phyloP scores from a whole-genome alignment of 352 stramenopile species.

The Phytophthora boehmeriae region DNA sequence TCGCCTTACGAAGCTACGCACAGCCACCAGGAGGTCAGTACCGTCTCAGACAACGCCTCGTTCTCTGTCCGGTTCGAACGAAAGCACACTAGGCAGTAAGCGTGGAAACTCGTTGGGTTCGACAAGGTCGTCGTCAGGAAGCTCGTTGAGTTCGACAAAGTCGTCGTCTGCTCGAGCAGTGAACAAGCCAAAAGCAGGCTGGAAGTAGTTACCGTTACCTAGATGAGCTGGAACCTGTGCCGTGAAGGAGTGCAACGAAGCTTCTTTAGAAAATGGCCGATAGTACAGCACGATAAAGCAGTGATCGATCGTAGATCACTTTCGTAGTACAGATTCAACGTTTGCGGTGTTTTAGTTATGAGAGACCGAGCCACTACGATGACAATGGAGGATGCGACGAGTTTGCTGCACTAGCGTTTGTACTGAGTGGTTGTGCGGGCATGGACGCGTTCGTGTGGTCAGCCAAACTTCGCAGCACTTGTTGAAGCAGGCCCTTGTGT shows the following conservation, averaged over 20 bases:
- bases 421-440: background rate
- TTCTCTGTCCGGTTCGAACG: no score
- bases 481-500: constrained; percentile 60
- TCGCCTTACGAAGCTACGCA: constrained; percentile 27
- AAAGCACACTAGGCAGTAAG: constrained; percentile 30
- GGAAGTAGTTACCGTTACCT: constrained; percentile 29
- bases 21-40: constrained; percentile 11
- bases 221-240: background rate
- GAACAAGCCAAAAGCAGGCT: constrained; percentile 27
- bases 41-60: constrained; percentile 17
- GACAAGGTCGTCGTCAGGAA: constrained; percentile 18
- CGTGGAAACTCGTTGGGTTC: constrained; percentile 25
- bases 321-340: constrained; percentile 5
- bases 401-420: constrained; percentile 12
- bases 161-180: constrained; percentile 17
- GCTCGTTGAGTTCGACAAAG: constrained; percentile 17
- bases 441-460: constrained; percentile 39
- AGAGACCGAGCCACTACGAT: constrained; percentile 16
- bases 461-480: constrained; percentile 70
- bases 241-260: constrained; percentile 16
- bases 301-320: constrained; percentile 44
- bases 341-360: background rate
- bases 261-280: constrained; percentile 19
- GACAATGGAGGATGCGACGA: constrained; percentile 13
- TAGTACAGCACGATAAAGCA: constrained; percentile 1